Base-by-base conservation (phyloP, 768 basidiomycete genomes). In the Rhizopogon rudus region DNA sequence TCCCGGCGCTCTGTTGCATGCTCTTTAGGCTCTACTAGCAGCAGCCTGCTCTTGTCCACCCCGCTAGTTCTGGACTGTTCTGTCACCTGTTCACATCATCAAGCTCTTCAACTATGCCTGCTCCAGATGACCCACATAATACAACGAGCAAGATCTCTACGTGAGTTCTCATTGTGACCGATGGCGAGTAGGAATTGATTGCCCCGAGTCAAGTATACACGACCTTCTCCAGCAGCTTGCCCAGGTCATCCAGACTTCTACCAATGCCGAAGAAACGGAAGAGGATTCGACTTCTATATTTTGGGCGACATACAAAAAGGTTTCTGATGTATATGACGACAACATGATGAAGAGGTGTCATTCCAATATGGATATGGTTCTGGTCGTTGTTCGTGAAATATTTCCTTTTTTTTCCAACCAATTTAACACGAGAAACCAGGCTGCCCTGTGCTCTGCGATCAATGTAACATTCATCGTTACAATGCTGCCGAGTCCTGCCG, bases 391-490 rank as follows among this genome's bases (percentile, higher is more conserved):
- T n/a, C n/a, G 42, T 43, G 9, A n/a, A n/a, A 2, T 8, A n/a
- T 43, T 22, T 22, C n/a, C 2, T 7, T 43, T n/a, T 1, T 29
- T 31, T 31, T 31, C 6, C 31, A 31, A 31, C 17, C 10, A 9
- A 20, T 44, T 28, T 44, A 10, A 28, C 20, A 44, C 43, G 20
- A 9, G 12, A 5, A 28, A 17, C 31, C 33, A 60, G 59, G 57
- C 59, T 40, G 52, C 52, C 25, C 44, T 60, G 20, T 60, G 58
- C 31, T 57, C 57, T 1, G 57, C 52, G 16, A 52, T 60, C 45
- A 40, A 45, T 25, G 44, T 52, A 5, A 22, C 59, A 35, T 60
- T 60, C 39, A 45, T 60, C 25, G 14, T 50, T n/a, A 20, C 31
- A 12, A 39, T 60, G 52, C 44, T 53, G 43, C 57, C 59, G 13